Evolutionary conservation across 1,284 basidiomycete species (phyloP), one percentile per base, ranked within the genome.

Genomic region (Pseudozyma sp.): DNA sequence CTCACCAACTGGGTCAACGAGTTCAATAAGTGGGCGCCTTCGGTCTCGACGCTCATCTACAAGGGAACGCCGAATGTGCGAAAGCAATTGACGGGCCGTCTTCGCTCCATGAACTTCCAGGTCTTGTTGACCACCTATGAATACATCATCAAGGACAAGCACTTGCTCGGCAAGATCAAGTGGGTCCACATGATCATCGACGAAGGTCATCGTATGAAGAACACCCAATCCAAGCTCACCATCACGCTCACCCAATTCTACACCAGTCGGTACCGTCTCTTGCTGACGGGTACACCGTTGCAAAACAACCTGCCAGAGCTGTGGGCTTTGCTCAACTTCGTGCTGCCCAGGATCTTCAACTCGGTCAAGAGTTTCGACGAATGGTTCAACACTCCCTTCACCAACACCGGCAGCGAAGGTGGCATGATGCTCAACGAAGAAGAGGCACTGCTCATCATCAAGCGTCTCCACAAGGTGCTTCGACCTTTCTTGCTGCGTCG

Each of bases 381-480:
- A 85, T 99, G 97, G 97, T 99, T 99, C 89, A 99, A 99, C 87
- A 97, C 96, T 2, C 97, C 97, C 0, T 99, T 99, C 79, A 96
- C 97, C 71, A 98, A 96, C 86, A 95, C 95, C 16, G 96, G 97
- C 39, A 73, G 57, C 42, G 82, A 81, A 56, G 97, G 96, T 89
- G 80, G 77, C 39, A 97, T 99, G 85, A 95, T 97, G 88, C 87
- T 99, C 87, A 98, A 97, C 87, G 97, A 99, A 92, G 97, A 99
- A 92, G 97, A 99, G 88, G 93, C 94, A 3, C 88, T 99, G 56
- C 92, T 99, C 60, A 95, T 99, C 83, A 97, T 99, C 85, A 92
- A 95, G 77, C 95, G 97, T 86, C 87, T 99, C 83, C 97, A 99
- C 86, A 99, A 99, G 88, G 96, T 99, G 79, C 89, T 99, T 25